Conservation (phyloP, 371 early-diverging fungal species). For the Lichtheimia ornata region DNA sequence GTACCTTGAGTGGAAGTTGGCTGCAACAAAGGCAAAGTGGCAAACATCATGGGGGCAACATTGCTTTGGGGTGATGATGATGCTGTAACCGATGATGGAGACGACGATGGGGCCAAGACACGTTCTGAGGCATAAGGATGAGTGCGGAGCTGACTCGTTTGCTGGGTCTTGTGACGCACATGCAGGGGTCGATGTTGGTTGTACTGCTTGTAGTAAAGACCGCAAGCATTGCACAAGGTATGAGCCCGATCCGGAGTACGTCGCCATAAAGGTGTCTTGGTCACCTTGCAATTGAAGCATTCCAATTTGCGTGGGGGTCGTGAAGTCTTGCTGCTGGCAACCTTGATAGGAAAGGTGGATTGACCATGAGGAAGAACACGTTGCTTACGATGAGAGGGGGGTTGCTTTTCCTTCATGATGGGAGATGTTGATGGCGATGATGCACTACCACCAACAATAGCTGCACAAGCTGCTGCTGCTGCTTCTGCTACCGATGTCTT, state of each 20-base stretch:
- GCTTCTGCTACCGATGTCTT: slow-evolving; percentile 4
- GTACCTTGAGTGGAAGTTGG: slow-evolving; percentile 1
- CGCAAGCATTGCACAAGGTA: slow-evolving; percentile 86
- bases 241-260: slow-evolving; percentile 76
- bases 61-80: slow-evolving; percentile 8
- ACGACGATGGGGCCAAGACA: slow-evolving; percentile 5
- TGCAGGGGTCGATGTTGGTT: slow-evolving; percentile 69
- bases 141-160: slow-evolving; percentile 17
- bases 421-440: not conserved
- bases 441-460: not conserved
- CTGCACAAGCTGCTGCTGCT: slow-evolving; percentile 7
- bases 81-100: slow-evolving; percentile 8
- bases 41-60: slow-evolving; percentile 16
- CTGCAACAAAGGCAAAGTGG: slow-evolving; percentile 14
- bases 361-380: slow-evolving; percentile 21
- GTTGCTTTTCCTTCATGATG: slow-evolving; percentile 2
- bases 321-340: slow-evolving; percentile 22
- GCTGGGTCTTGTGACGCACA: slow-evolving; percentile 55
- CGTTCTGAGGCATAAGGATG: slow-evolving; percentile 24
- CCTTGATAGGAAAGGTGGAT: slow-evolving; percentile 20
- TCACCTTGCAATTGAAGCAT: slow-evolving; percentile 81
- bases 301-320: slow-evolving; percentile 60
- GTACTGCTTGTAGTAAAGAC: slow-evolving; percentile 80
- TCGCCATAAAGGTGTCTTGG: slow-evolving; percentile 82
- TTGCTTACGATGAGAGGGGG: slow-evolving; percentile 1